Base-by-base conservation (phyloP, 2,329 filamentous ascomycete genomes). In the Apiospora pterosperma region DNA sequence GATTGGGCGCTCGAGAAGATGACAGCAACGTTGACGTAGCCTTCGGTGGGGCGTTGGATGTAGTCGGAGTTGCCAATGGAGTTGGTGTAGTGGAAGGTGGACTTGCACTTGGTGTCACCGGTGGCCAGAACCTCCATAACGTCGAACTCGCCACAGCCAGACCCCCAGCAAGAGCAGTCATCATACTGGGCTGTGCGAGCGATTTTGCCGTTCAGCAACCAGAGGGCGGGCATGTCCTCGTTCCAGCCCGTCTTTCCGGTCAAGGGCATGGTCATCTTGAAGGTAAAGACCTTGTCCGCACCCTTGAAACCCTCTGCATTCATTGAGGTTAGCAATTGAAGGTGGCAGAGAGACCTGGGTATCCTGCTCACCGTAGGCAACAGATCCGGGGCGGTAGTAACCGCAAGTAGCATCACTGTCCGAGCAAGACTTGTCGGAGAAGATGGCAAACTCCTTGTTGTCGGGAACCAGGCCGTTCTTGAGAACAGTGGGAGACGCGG, bases 131-230 rank as follows among this genome's bases (percentile, higher is more conserved):
- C 83, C 78, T 94, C 92, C 71, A 90, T 88, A 63, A 93, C 82
- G 72, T 95, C 92, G 67, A 91, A 86, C 78, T 95, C 92, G 70
- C 90, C 91, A 74, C 91, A 93, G 41, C 86, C 87, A 62, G 72
- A 72, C 44, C 72, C 31, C 90, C 90, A 93, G 82, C 92, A 94
- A 65, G 87, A 91, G 82, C 91, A 94, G 2, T 78, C 78, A 67
- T 83, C 83, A 79, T 93, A 93, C 76, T 93, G 90, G 5, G 84
- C 79, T 5, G 89, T 88, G 66, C 88, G 88, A 31, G 90, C 87
- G 67, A 94, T 92, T 66, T 86, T 83, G 21, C 86, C 88, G 77
- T 94, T 94, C 66, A 94, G 85, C 61, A 90, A 80, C 92, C 92
- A 94, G 76, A 90, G 84, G 48, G 91, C 88, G 10, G 91, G 90